Evolutionary conservation across 768 basidiomycete species (phyloP), one percentile per base, ranked within the genome.

Genomic region (Coprinopsis marcescibilis): DNA sequence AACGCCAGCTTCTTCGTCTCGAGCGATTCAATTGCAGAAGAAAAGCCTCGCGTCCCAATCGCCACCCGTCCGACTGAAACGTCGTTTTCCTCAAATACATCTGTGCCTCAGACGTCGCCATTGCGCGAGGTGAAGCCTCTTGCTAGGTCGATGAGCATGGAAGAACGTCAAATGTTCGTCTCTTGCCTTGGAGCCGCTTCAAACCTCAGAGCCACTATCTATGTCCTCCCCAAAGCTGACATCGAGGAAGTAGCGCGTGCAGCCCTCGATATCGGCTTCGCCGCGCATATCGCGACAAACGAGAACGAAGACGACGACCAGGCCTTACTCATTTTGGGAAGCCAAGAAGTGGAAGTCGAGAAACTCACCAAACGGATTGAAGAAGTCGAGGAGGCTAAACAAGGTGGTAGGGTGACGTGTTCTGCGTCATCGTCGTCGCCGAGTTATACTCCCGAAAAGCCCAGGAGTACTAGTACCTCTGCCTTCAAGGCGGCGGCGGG

Each of bases 261-360:
- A 3, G 77, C 79, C 12, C 62, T 62, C 43, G 63, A 64, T 10
- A 55, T 72, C 14, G 72, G 74, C 7, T 75, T 78, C 37, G 57
- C 65, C 50, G 59, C 70, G n/a, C 67, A 70, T 32, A 56, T 69
- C 12, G 66, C 78, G 47, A 58, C 59, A 50, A 63, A 62, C 35
- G 57, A 59, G n/a, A 61, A 66, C 36, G 61, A 61, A n/a, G 51
- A 61, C 2, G 65, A 69, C 48, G 55, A 60, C 20, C 62, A 75
- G 23, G 72, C 64, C n/a, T 65, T 77, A 52, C 64, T 82, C 14
- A 63, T 81, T 35, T 57, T 81, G n/a, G 80, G 78, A 24, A 65
- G 65, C n/a, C 71, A 79, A 17, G 61, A 69, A n/a, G 57, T 60
- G 20, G 71, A 73, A 2, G 72, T 80, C 12, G 59, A 75, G 51